Base-by-base conservation (phyloP, 208 protist genomes). In the Sergeia podlipaevii region DNA sequence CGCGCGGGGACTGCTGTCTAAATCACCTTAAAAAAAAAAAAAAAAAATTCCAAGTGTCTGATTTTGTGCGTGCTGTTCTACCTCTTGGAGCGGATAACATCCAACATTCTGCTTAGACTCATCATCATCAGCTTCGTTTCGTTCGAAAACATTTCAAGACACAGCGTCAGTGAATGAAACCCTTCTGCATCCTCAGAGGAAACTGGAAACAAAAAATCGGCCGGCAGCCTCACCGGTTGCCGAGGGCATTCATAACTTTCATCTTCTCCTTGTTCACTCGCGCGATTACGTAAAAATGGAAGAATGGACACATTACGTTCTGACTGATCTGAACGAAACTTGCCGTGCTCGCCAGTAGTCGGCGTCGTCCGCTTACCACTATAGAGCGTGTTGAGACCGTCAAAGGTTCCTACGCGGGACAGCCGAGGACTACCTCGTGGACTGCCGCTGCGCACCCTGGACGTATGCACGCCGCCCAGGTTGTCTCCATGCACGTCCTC, bases 141-240 rank as follows among this genome's bases (percentile, higher is more conserved):
- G 48, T 94, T 77, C 4, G 86, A 74, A 39, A 95, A 91, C 81
- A 95, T 91, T 30, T 79, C 65, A 8, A 89, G 18, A 38, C 77
- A 89, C 8, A 95, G 53, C 6, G 78, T 74, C 36, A 95, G 76
- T 26, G 88, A 83, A 51, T 95, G 88, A 59, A 95, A 39, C 0
- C 77, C 74, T 53, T 92, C 80, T 2, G 70, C 75, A 58, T 95
- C 83, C 46, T 88, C 78, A 10, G 72, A 83, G 3, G 81, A 74
- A n/a, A 95, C 42, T 5, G 88, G 88, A 42, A 92, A 74, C 2
- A 60, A 15, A 44, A 95, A 95, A 51, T 70, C 72, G 0, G 59
- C 65, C 2, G 74, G 80, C 13, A 94, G 79, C 1, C 32, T 59
- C 49, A 90, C 74, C 6, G 60, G 53, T 24, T 36, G 56, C 5